Conservation (phyloP, 208 protist species). For the Leishmania aethiopica region DNA sequence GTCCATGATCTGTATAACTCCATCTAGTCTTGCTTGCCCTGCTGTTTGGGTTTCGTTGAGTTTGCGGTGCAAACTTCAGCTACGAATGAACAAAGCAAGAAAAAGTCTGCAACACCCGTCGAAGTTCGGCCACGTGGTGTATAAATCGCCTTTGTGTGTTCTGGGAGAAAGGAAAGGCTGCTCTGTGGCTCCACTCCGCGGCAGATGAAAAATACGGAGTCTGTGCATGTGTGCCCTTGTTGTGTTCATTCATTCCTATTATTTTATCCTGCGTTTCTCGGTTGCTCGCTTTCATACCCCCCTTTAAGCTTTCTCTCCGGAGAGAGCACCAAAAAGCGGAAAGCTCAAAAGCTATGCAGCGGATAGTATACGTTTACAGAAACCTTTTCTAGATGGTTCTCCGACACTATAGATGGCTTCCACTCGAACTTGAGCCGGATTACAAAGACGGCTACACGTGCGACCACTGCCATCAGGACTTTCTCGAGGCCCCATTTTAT, state of each 20-base stretch:
- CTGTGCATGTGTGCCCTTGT: not conserved
- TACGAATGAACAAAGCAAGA: not conserved
- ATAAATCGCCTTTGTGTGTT: no score
- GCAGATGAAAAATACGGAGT: not conserved
- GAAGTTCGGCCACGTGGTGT: not conserved
- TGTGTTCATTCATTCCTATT: not conserved
- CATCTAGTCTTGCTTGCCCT: not conserved
- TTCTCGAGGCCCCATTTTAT: conserved; percentile 39
- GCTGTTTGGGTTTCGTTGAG: not conserved
- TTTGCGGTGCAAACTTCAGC: not conserved
- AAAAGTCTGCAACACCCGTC: not conserved
- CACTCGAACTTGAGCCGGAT: conserved; percentile 37
- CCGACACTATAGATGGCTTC: conserved; percentile 44
- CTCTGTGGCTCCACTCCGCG: no score
- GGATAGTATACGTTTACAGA: not conserved
- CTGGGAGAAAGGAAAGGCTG: not conserved
- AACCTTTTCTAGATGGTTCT: conserved; percentile 37
- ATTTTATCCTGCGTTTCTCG: not conserved
- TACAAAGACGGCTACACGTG: conserved; percentile 50
- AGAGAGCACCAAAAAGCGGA: not conserved
- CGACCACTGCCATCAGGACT: conserved; percentile 38
- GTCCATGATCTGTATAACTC: not conserved
- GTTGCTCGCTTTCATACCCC: not conserved
- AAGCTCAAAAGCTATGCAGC: not conserved
- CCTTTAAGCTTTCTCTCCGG: not conserved